Evolutionary conservation across 208 protist species (phyloP), one percentile per base, ranked within the genome.

Genomic region (Tritrichomonas musculus): DNA sequence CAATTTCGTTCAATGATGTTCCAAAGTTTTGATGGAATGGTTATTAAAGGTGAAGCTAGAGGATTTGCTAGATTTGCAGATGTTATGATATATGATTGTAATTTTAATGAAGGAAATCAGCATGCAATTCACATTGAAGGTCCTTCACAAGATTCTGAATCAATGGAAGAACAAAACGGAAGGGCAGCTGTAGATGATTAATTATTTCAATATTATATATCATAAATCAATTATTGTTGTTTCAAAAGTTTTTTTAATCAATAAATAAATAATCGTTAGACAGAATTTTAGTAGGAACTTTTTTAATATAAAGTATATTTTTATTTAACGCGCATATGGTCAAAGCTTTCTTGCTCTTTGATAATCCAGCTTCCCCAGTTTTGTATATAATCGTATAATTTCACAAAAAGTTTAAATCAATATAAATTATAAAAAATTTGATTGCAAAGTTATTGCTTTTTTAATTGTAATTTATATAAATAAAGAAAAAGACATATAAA

Each of bases 121-220:
- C 77, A 88, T 36, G 41, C 77, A 88, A 88, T 88, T 49, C 77
- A 88, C 57, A 88, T 88, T 20, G 14, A 57, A n/a, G 77, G 77
- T 8, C 77, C 77, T 20, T 14, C 33, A 11, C n/a, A 50, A 11
- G 41, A 82, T 8, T 33, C 33, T 50, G 64, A 72, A n/a, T 8
- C 64, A 3, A 47, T 82, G 4, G 73, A 82, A 3, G 33, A 30
- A 44, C 20, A 50, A n/a, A 39, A 14, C 14, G 39, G 41, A 30
- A 13, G 4, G 4, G 73, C 33, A 25, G 50, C 47, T 82, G 73
- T 82, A n/a, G 41, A 82, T 50, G 73, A 82, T 47, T 82, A 82
- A 50, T 47, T 27, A 47, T 30, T 30, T 82, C n/a, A 47, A 20
- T 75, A 44, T 75, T 75, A 64, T 20, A n/a, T n/a, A n/a, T n/a